These are phyloP conservation scores for Solanum paucissectum DNA, from an alignment of 257 asterid genomes.

Conservation along the genomic window DNA sequence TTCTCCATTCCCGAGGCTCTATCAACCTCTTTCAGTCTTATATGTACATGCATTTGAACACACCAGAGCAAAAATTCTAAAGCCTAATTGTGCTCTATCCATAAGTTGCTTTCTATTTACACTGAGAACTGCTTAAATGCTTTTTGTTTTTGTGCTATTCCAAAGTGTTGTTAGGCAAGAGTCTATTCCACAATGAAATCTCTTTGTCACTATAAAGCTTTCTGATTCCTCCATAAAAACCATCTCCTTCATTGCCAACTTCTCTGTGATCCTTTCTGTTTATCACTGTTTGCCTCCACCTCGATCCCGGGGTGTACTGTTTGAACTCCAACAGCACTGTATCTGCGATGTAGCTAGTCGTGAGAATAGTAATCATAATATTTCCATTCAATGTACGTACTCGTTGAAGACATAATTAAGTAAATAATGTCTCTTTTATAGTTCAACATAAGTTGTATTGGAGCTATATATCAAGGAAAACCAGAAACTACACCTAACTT, in stretches of 20 bases:
- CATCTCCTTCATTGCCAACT: constrained; percentile 56
- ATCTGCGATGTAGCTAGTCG: constrained; percentile 22
- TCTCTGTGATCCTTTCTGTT: constrained; percentile 52
- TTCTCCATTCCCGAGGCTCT: neutral
- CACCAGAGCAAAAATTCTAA: neutral
- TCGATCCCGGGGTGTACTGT: constrained; percentile 50
- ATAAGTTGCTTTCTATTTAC: constrained; percentile 17
- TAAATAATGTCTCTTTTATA: neutral
- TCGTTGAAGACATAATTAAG: neutral
- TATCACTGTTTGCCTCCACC: constrained; percentile 53
- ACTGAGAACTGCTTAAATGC: neutral
- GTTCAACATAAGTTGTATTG: neutral
- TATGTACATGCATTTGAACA: neutral
- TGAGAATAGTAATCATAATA: neutral
- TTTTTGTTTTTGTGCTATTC: constrained; percentile 19
- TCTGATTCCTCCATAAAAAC: constrained; percentile 83
- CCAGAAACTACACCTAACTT: neutral
- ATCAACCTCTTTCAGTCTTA: neutral
- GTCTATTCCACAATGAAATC: constrained; percentile 48
- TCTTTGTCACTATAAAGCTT: constrained; percentile 47
- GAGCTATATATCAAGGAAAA: neutral
- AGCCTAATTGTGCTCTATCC: neutral
- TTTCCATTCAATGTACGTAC: neutral
- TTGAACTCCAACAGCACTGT: constrained; percentile 67
- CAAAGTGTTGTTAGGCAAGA: constrained; percentile 47